These are phyloP conservation scores for Vicia faba DNA, from an alignment of 306 rosid species.

Conservation along the genomic window DNA sequence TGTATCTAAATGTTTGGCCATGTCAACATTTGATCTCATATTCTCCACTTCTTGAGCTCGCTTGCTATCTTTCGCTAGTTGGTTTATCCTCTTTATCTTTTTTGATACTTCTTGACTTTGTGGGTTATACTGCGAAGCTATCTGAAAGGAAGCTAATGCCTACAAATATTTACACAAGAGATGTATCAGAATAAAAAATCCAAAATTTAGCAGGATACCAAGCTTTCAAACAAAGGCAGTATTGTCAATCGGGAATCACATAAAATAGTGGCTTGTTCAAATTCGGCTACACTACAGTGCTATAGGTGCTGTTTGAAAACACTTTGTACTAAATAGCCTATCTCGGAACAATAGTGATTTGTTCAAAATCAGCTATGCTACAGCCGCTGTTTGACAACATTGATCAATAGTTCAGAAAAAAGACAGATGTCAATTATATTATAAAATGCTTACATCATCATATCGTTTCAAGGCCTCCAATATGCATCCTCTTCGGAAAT, in stretches of 20 bases:
- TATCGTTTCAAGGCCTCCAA: conserved; percentile 92
- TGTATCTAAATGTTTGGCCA: conserved; percentile 73
- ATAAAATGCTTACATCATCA: conserved; percentile 63
- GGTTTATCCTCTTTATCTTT: conserved; percentile 81
- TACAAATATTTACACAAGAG: conserved; percentile 42
- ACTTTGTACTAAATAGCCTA: too few relatives aligned
- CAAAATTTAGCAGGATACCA: too few relatives aligned
- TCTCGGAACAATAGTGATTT: not conserved
- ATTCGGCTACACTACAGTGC: too few relatives aligned
- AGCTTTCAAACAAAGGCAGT: too few relatives aligned
- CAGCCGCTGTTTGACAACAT: not conserved
- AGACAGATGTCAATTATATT: conserved; percentile 12
- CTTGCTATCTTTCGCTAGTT: conserved; percentile 66
- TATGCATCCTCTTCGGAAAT: conserved; percentile 96
- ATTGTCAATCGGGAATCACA: too few relatives aligned
- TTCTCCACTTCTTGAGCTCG: conserved; percentile 84
- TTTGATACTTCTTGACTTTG: conserved; percentile 87
- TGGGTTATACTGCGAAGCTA: conserved; percentile 73
- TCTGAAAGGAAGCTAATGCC: conserved; percentile 86
- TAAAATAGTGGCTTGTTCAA: too few relatives aligned
- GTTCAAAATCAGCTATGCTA: not conserved
- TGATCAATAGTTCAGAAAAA: conserved; percentile 25
- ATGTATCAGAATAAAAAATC: conserved; percentile 38
- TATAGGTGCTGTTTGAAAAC: too few relatives aligned
- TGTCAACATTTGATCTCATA: conserved; percentile 81